Evolutionary conservation across 192 early-diverging fungal genomes (phyloP).

Genomic region (Backusella tuberculispora): DNA sequence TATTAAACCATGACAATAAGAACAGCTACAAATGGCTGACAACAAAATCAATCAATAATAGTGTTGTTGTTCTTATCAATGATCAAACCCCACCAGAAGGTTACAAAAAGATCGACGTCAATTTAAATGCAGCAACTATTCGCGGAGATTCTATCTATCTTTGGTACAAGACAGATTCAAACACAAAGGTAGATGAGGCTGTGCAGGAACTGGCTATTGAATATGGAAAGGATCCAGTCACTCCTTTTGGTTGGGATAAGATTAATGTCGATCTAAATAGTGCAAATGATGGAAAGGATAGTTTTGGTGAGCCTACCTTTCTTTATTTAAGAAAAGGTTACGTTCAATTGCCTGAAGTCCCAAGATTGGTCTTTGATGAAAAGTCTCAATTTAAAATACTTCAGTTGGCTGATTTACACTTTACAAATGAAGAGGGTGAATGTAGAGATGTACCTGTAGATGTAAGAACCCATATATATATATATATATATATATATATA

Average conservation of each 20-base stretch:
- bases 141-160: constrained; percentile 32
- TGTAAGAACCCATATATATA: constrained; percentile 30
- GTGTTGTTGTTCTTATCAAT: constrained; percentile 30
- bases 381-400: constrained; percentile 53
- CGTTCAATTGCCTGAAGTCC: constrained; percentile 20
- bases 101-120: constrained; percentile 26
- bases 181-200: constrained; percentile 13
- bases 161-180: constrained; percentile 26
- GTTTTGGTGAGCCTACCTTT: constrained; percentile 32
- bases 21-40: not conserved
- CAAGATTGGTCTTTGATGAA: constrained; percentile 36
- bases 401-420: constrained; percentile 52
- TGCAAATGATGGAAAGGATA: constrained; percentile 6
- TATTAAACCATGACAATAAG: not conserved
- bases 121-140: constrained; percentile 31
- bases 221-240: constrained; percentile 18
- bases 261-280: constrained; percentile 33
- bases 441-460: constrained; percentile 39
- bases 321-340: constrained; percentile 29
- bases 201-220: constrained; percentile 30
- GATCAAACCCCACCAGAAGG: constrained; percentile 36
- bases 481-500: too few relatives aligned
- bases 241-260: constrained; percentile 34
- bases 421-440: constrained; percentile 46
- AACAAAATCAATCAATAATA: not conserved